A percentile compares a stretch with the other conserved stretches of the same genome.
Conservation (phyloP, 495 filamentous ascomycete genomes). For the Lasiosphaeriaceae sp. region DNA sequence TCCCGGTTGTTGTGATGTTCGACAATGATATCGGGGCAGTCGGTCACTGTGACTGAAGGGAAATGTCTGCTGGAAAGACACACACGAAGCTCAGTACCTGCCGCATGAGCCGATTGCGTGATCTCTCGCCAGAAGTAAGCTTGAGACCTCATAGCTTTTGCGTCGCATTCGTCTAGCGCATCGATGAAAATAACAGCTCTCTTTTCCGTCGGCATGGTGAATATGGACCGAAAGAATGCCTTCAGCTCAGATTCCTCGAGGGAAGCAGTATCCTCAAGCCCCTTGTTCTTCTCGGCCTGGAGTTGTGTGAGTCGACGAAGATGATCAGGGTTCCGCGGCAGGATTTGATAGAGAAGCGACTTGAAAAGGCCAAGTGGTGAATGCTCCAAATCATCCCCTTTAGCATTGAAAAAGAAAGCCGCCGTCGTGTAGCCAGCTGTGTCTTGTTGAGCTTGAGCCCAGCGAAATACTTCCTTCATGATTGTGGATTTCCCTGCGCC, state of each 20-base stretch:
- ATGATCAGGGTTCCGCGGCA: conserved; percentile 2
- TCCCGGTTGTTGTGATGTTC: conserved; percentile 6
- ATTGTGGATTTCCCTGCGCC: conserved; percentile 22
- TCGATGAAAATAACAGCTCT: conserved; percentile 30
- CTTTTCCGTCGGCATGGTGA: not conserved
- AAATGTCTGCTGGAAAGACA: conserved; percentile 5
- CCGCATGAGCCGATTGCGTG: not conserved
- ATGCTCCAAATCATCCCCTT: conserved; percentile 30
- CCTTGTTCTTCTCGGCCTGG: not conserved
- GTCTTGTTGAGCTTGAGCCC: not conserved
- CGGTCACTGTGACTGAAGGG: not conserved
- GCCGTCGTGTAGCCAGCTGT: conserved; percentile 9
- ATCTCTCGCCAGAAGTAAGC: not conserved
- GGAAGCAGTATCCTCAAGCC: not conserved
- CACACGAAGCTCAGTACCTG: not conserved
- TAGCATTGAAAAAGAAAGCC: conserved; percentile 41
- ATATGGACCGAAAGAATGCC: not conserved
- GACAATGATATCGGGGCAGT: not conserved
- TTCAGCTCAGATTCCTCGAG: not conserved
- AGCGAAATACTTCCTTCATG: conserved; percentile 12
- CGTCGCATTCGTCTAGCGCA: conserved; percentile 38
- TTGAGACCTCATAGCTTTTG: too few species aligned
- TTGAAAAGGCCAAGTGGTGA: conserved; percentile 28
- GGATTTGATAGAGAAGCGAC: conserved; percentile 33
- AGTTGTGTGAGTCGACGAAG: not conserved